Percentiles rank a stretch among this genome's conserved stretches.
These are phyloP conservation scores for button mushroom (Agaricus bisporus) DNA, from an alignment of 768 basidiomycete species.

Conservation along the genomic window DNA sequence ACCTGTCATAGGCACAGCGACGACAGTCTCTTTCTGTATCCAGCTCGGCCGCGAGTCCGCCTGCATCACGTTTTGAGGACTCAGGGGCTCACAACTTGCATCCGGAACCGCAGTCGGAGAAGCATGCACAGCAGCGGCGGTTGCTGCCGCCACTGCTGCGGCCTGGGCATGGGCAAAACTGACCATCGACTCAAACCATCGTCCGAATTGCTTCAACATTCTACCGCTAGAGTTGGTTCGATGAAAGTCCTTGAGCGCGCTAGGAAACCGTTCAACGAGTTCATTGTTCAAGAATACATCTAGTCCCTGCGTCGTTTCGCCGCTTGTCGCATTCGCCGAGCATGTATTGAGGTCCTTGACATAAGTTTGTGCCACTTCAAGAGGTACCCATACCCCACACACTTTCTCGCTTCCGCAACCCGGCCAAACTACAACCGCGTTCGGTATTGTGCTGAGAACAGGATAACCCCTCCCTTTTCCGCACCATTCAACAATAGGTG, in stretches of 20 bases:
- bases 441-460: slow-evolving; percentile 31
- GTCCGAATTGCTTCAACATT: slow-evolving; percentile 55
- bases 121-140: slow-evolving; percentile 14
- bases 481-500: slow-evolving; percentile 37
- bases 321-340: slow-evolving; percentile 11
- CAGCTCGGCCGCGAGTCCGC: slow-evolving; percentile 12
- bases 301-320: slow-evolving; percentile 28
- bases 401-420: slow-evolving; percentile 51
- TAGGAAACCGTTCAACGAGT: slow-evolving; percentile 58
- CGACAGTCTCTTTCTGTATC: slow-evolving; percentile 11
- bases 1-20: slow-evolving; percentile 5
- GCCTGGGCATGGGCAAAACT: slow-evolving; percentile 26
- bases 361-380: slow-evolving; percentile 46
- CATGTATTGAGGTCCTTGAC: slow-evolving; percentile 39
- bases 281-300: slow-evolving; percentile 55
- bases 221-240: slow-evolving; percentile 40
- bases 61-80: slow-evolving; percentile 17
- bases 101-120: slow-evolving; percentile 8
- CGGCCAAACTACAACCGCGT: slow-evolving; percentile 45
- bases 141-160: neutral
- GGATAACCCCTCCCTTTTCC: slow-evolving; percentile 19
- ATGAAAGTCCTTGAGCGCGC: slow-evolving; percentile 54
- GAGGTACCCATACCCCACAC: slow-evolving; percentile 67
- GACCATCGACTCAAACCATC: slow-evolving; percentile 50
- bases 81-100: slow-evolving; percentile 6